Evolutionary conservation across 2,329 filamentous ascomycete genomes (phyloP).

Genomic region (Fusarium chaquense): DNA sequence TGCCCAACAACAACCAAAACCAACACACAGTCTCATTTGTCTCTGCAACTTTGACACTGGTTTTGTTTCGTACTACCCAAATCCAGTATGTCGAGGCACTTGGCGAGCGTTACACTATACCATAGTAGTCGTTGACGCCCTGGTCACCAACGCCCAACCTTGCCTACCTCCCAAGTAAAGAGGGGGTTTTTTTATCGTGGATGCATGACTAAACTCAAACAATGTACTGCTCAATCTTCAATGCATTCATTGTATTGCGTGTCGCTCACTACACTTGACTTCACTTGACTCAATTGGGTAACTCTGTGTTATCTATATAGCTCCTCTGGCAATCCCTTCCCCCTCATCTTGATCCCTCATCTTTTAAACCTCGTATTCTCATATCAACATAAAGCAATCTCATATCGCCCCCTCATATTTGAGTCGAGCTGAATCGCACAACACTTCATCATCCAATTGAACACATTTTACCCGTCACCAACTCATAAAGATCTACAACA

Average conservation of each 20-base stretch:
- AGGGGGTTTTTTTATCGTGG: background rate
- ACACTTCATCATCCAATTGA: background rate
- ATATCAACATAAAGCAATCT: background rate
- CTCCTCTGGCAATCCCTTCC: background rate
- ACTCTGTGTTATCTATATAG: background rate
- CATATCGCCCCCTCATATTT: background rate
- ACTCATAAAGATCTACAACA: background rate
- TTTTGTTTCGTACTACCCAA: conserved; percentile 5
- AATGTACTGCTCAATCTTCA: background rate
- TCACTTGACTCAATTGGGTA: background rate
- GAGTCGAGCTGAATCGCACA: background rate
- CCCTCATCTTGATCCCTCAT: background rate
- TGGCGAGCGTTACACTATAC: conserved; percentile 12
- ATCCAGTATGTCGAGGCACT: conserved; percentile 1
- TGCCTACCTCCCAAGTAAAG: background rate
- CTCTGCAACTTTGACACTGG: background rate
- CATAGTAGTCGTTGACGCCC: background rate
- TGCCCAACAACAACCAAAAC: background rate
- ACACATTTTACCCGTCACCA: background rate
- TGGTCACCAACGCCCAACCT: background rate
- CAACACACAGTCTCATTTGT: background rate
- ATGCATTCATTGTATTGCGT: background rate
- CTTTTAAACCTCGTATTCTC: background rate
- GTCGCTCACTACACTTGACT: background rate
- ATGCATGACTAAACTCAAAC: background rate